Percentiles rank a stretch among this genome's conserved stretches.
Conservation (phyloP, 2,329 filamentous ascomycete genomes). For the Fusarium incarnatum region DNA sequence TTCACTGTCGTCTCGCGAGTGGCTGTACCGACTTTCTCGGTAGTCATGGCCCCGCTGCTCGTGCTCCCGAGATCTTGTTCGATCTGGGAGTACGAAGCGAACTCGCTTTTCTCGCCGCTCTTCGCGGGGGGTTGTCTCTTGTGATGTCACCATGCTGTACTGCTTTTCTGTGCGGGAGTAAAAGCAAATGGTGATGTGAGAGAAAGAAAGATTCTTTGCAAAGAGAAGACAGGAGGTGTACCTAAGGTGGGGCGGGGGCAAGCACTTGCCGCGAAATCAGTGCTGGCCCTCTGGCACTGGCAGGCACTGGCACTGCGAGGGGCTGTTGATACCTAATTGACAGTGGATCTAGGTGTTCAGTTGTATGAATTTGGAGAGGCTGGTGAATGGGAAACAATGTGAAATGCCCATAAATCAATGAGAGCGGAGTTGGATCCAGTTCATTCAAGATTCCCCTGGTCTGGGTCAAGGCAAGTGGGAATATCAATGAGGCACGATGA, state of each 20-base stretch:
- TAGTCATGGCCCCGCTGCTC: not conserved
- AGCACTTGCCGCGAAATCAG: not conserved
- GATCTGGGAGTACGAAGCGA: not conserved
- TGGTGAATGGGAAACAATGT: not conserved
- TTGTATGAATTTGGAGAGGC: not conserved
- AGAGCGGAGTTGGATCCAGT: not conserved
- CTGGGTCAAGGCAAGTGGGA: not conserved
- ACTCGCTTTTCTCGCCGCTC: not conserved
- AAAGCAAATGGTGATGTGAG: not conserved
- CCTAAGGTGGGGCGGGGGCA: not conserved
- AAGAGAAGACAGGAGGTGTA: too few species aligned
- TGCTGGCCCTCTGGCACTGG: not conserved
- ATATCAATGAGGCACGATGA: not conserved
- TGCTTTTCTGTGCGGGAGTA: not conserved
- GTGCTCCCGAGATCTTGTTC: not conserved
- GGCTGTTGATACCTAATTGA: not conserved
- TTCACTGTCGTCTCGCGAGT: too few species aligned
- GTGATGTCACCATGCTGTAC: not conserved
- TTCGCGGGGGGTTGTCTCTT: not conserved
- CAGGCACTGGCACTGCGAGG: not conserved
- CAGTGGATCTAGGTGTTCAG: not conserved
- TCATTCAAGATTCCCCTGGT: not conserved
- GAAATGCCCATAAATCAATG: not conserved
- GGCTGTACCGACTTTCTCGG: not conserved
- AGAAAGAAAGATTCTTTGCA: not conserved